Conservation (phyloP, 768 basidiomycete genomes). For the Mycena polygramma region DNA sequence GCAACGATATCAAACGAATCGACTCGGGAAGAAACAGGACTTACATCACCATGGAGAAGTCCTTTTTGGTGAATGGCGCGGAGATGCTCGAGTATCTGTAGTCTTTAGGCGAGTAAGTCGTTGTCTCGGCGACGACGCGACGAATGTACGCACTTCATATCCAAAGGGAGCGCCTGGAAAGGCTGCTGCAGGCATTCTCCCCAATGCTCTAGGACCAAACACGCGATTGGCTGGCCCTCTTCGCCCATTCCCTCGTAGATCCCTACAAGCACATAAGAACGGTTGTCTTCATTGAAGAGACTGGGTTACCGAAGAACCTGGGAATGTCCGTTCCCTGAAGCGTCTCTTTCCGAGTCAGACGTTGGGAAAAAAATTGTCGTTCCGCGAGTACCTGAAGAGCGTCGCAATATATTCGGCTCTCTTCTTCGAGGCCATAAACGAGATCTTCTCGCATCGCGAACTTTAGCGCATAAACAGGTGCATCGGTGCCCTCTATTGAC, state of each 20-base stretch:
- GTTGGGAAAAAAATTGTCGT: too few relatives aligned
- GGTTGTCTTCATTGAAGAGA: too few relatives aligned
- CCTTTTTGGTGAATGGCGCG: constrained; percentile 52
- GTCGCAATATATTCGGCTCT: constrained; percentile 50
- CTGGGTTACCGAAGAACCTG: constrained; percentile 44
- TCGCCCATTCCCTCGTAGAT: constrained; percentile 49
- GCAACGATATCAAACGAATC: not conserved
- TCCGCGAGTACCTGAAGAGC: constrained; percentile 34
- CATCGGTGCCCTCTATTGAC: constrained; percentile 36
- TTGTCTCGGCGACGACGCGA: not conserved
- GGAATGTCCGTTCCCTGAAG: constrained; percentile 53
- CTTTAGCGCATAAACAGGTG: constrained; percentile 46
- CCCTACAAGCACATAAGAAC: too few relatives aligned
- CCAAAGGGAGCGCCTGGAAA: constrained; percentile 46
- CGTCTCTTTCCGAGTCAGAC: not conserved
- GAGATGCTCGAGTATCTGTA: constrained; percentile 49
- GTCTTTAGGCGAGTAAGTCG: constrained; percentile 35
- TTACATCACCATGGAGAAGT: constrained; percentile 50
- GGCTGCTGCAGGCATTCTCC: constrained; percentile 50
- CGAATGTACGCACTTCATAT: constrained; percentile 46
- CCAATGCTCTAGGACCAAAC: constrained; percentile 54
- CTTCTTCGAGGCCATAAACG: constrained; percentile 49
- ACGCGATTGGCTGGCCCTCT: constrained; percentile 51
- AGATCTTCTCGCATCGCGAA: constrained; percentile 57
- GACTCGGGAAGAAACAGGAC: not conserved